Evolutionary conservation across 164 flowering plant species (phyloP), one percentile per base, ranked within the genome.

Genomic region (Chloranthus sessilifolius): DNA sequence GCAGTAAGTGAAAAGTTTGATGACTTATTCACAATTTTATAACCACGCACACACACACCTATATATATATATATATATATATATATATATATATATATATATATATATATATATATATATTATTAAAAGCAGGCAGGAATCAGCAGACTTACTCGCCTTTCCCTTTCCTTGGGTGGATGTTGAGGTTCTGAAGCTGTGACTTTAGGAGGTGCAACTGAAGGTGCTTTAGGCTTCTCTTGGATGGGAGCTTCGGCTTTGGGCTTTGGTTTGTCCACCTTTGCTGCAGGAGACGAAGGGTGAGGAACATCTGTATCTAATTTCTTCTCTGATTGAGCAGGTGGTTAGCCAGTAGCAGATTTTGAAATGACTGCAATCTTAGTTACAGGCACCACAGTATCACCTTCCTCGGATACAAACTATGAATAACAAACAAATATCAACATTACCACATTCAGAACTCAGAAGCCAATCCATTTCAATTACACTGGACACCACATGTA

Each of bases 91-190:
- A n/a, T n/a, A n/a, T n/a, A n/a, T n/a, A n/a, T n/a, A n/a, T n/a
- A n/a, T n/a, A n/a, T n/a, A n/a, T n/a, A n/a, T n/a, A n/a, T n/a
- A n/a, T n/a, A n/a, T n/a, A n/a, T n/a, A n/a, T n/a, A n/a, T n/a
- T n/a, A n/a, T n/a, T n/a, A n/a, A n/a, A n/a, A n/a, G n/a, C n/a
- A n/a, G n/a, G n/a, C n/a, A n/a, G n/a, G n/a, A n/a, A n/a, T n/a
- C n/a, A n/a, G n/a, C n/a, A 48, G 7, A 61, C 92, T 63, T 61
- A 88, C 99, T 29, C 99, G 67, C 71, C 91, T 84, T 70, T 92
- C 99, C 66, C 97, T 81, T 30, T 88, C 97, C 71, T 92, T 92
- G 0, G 99, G 97, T 27, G 99, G 99, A 64, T 88, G 91, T 61
- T 74, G 77, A 39, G 95, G 97, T 60, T 92, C 99, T 50, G 83